phyloP scores from a whole-genome alignment of 2,329 filamentous ascomycete species.

The Huntiella abstrusa region DNA sequence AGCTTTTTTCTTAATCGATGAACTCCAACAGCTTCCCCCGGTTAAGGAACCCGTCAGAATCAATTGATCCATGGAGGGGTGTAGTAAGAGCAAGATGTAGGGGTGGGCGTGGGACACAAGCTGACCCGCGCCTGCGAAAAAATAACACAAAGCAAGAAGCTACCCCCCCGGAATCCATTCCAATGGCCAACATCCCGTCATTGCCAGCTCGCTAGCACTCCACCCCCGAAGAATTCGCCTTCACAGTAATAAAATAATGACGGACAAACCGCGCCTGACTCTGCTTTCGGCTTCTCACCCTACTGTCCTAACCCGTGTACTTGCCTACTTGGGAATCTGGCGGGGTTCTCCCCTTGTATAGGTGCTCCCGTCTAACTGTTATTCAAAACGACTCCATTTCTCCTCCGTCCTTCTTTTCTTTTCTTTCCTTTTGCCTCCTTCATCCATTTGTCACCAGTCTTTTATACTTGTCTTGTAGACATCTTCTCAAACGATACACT shows the following conservation, averaged over 20 bases:
- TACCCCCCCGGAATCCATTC: constrained; percentile 3
- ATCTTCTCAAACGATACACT: constrained; percentile 2
- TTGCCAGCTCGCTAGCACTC: too few relatives aligned
- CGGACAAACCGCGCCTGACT: not conserved
- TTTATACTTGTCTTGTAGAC: not conserved
- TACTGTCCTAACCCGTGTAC: constrained; percentile 2
- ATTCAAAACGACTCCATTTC: constrained; percentile 14
- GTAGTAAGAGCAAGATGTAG: constrained; percentile 1
- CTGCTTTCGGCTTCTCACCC: constrained; percentile 17
- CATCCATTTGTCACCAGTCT: constrained; percentile 3
- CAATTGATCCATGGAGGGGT: not conserved
- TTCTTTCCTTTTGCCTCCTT: constrained; percentile 15
- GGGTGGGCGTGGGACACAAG: not conserved
- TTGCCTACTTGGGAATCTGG: constrained; percentile 11
- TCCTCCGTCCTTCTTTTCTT: constrained; percentile 20
- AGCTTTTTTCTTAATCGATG: too few relatives aligned
- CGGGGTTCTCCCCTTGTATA: constrained; percentile 15
- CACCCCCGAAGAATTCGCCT: too few relatives aligned
- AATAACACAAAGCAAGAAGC: not conserved
- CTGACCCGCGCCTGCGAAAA: not conserved
- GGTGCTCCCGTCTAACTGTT: constrained; percentile 12
- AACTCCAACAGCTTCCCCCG: too few relatives aligned
- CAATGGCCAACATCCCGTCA: constrained; percentile 4
- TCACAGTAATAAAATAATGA: too few relatives aligned
- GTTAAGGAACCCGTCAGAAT: too few relatives aligned